These are phyloP conservation scores for Ceratobasidium theobromae DNA, from an alignment of 1,284 basidiomycete genomes.

Conservation along the genomic window DNA sequence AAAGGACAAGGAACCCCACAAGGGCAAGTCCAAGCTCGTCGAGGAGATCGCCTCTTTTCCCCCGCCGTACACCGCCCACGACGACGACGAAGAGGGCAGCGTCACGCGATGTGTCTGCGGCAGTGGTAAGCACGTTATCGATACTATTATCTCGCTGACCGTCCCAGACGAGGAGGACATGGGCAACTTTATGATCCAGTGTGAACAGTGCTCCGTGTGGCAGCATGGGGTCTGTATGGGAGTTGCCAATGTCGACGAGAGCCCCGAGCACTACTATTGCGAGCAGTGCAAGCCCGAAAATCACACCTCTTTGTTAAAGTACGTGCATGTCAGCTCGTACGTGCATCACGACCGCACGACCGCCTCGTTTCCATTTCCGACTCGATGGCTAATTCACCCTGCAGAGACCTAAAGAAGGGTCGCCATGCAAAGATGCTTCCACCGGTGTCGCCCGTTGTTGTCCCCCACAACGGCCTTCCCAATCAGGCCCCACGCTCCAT, in stretches of 20 bases:
- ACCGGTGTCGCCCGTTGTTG: conserved; percentile 7
- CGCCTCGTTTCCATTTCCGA: conserved; percentile 30
- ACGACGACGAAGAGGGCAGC: conserved; percentile 70
- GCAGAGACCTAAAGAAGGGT: conserved; percentile 14
- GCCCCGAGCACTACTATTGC: conserved; percentile 86
- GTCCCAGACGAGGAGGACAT: conserved; percentile 70
- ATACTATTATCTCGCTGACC: neutral
- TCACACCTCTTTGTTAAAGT: conserved; percentile 61
- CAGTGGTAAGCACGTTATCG: conserved; percentile 66
- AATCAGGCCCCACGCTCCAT: conserved; percentile 12
- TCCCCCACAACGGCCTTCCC: neutral
- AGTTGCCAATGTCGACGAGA: conserved; percentile 79
- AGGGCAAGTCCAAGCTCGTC: conserved; percentile 25
- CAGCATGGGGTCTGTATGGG: conserved; percentile 98
- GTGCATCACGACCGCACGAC: no score
- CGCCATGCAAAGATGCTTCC: conserved; percentile 17
- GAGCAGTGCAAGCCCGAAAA: conserved; percentile 90
- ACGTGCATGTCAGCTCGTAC: no score
- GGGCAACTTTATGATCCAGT: conserved; percentile 90
- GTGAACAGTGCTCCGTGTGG: conserved; percentile 97
- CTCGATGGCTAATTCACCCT: neutral
- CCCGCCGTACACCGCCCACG: conserved; percentile 47
- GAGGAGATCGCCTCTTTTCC: conserved; percentile 16
- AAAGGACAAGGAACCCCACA: neutral
- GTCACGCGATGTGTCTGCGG: conserved; percentile 95